phyloP scores from a whole-genome alignment of 1,284 basidiomycete species.

The Pholiota adiposa region DNA sequence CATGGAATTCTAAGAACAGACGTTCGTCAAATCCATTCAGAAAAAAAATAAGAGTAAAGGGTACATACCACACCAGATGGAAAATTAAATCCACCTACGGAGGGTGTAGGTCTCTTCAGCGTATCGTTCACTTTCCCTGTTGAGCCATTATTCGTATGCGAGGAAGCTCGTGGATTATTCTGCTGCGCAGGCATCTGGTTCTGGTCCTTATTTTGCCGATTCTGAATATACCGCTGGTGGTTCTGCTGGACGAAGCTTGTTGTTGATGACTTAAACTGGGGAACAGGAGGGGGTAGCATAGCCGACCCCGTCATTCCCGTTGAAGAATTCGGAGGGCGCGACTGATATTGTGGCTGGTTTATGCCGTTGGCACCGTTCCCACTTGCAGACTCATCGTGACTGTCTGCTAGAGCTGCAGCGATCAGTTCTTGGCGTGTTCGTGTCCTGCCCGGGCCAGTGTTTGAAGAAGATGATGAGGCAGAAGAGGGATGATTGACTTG shows the following conservation, averaged over 20 bases:
- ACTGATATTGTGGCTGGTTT: background rate
- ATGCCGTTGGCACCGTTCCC: background rate
- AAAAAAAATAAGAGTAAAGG: background rate
- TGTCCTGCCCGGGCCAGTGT: conserved; percentile 6
- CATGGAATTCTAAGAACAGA: conserved; percentile 20
- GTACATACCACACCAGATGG: conserved; percentile 48
- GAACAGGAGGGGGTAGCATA: conserved; percentile 7
- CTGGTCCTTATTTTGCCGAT: conserved; percentile 16
- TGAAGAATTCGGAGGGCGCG: background rate
- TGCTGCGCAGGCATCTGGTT: conserved; percentile 23
- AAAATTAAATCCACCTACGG: conserved; percentile 59
- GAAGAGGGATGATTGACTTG: background rate
- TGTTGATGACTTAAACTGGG: conserved; percentile 4
- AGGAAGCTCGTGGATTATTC: conserved; percentile 10
- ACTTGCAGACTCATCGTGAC: background rate
- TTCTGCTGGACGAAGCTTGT: conserved; percentile 18
- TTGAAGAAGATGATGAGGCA: background rate
- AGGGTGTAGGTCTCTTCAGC: conserved; percentile 35
- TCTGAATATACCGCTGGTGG: conserved; percentile 20
- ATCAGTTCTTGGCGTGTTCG: conserved; percentile 26
- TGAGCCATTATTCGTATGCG: conserved; percentile 9
- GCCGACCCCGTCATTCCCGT: background rate
- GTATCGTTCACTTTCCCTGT: conserved; percentile 15
- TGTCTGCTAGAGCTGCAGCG: conserved; percentile 17
- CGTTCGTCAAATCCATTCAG: background rate